Conservation (phyloP, 805 yeast genomes). For the Limtongia smithiae region DNA sequence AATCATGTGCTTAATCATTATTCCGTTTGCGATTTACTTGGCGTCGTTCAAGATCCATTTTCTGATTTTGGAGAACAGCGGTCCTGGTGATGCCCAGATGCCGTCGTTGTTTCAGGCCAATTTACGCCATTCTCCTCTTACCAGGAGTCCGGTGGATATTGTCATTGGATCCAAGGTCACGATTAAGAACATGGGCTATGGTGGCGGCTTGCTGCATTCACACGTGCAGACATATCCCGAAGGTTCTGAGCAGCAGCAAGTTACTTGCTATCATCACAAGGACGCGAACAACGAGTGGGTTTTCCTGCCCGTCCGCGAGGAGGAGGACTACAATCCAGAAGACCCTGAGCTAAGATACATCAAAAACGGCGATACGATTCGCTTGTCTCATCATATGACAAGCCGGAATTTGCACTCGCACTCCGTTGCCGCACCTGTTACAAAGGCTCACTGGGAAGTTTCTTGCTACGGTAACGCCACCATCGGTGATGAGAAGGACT, state of each 20-base stretch:
- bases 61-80: slow-evolving; percentile 66
- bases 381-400: slow-evolving; percentile 68
- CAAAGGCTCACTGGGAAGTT: slow-evolving; percentile 69
- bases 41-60: slow-evolving; percentile 80
- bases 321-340: slow-evolving; percentile 35
- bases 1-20: slow-evolving; percentile 57
- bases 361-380: slow-evolving; percentile 60
- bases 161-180: slow-evolving; percentile 62
- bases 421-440: slow-evolving; percentile 67
- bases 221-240: slow-evolving; percentile 83
- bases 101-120: slow-evolving; percentile 88
- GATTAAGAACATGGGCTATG: slow-evolving; percentile 63
- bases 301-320: slow-evolving; percentile 39
- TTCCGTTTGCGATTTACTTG: slow-evolving; percentile 70
- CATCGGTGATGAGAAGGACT: slow-evolving; percentile 75
- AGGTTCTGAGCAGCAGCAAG: slow-evolving; percentile 91
- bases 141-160: slow-evolving; percentile 62
- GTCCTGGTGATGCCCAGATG: slow-evolving; percentile 91
- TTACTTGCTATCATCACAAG: slow-evolving; percentile 87
- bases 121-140: slow-evolving; percentile 62
- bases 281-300: slow-evolving; percentile 84
- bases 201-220: slow-evolving; percentile 78
- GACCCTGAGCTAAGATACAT: slow-evolving; percentile 38
- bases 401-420: slow-evolving; percentile 83
- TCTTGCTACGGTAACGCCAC: slow-evolving; percentile 76